Conservation (phyloP, 2,329 filamentous ascomycete species). For the Pyricularia sp. region DNA sequence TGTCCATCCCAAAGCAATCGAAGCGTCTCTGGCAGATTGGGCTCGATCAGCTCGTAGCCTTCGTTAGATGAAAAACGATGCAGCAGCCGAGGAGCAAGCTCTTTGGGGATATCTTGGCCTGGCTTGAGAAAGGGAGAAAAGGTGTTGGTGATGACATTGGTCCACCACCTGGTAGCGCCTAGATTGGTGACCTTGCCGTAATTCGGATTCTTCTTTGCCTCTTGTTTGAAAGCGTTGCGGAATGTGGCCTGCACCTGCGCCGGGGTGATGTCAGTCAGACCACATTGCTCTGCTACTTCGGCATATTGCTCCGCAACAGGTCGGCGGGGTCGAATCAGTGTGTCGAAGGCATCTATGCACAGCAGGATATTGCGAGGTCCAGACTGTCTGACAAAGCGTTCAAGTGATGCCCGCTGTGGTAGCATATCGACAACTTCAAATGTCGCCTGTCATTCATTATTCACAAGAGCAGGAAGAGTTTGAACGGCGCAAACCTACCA, state of each 20-base stretch:
- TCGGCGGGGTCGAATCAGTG: constrained; percentile 39
- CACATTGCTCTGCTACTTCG: constrained; percentile 34
- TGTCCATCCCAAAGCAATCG: constrained; percentile 15
- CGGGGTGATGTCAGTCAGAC: constrained; percentile 28
- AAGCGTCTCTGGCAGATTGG: constrained; percentile 32
- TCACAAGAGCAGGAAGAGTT: neutral
- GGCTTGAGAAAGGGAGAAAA: constrained; percentile 27
- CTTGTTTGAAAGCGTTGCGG: constrained; percentile 30
- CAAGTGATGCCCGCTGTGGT: neutral
- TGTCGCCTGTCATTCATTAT: neutral
- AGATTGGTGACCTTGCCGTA: constrained; percentile 42
- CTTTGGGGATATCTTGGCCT: constrained; percentile 23
- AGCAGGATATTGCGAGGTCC: constrained; percentile 33
- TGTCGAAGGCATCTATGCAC: constrained; percentile 54
- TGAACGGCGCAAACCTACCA: neutral
- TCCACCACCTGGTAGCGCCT: constrained; percentile 44
- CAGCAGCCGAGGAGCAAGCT: constrained; percentile 34
- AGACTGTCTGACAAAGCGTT: neutral
- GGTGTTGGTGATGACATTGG: constrained; percentile 38
- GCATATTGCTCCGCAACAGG: constrained; percentile 41
- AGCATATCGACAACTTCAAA: neutral
- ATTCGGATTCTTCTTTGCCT: constrained; percentile 37
- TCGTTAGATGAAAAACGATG: constrained; percentile 37
- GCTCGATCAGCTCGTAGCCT: constrained; percentile 34
- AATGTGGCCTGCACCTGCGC: constrained; percentile 23